Base-by-base conservation (phyloP, 495 filamentous ascomycete species). In the Diplogelasinospora grovesii region DNA sequence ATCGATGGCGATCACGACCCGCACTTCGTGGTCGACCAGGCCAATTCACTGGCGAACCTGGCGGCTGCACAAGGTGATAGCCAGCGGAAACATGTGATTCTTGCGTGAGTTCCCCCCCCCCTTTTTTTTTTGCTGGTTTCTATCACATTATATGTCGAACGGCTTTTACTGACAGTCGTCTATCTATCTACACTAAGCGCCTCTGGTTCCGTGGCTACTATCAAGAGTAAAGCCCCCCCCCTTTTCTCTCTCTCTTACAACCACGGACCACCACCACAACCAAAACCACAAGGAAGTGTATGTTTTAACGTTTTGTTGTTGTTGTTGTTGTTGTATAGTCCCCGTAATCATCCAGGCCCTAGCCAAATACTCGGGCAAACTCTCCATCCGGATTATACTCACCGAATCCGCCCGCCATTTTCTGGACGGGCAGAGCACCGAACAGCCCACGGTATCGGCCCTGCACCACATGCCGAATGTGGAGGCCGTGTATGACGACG, bases 351-450 rank as follows among this genome's bases (percentile, higher is more conserved):
- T 83, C 34, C 39, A 65, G 8, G 61, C 77, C 1, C 71, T 95
- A 5, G 64, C 70, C 36, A 43, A 56, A n/a, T 55, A 77, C 54
- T 32, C 44, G n/a, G 43, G 47, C 19, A 70, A 74, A 43, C 71
- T 94, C 27, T 82, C 82, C 21, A 83, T 95, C 56, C 83, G 85
- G 22, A 66, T 95, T 40, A 63, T 95, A 45, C 66, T 95, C 30
- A 90, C 86, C 15, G 60, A 71, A 11, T 76, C 80, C 9, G 84
- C 90, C 1, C 63, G 71, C 26, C 65, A 75, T 4, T 95, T 95
- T 57, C 75, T 95, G 11, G 41, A 34, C 11, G 82, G 76, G 26
- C 84, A 89, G 52, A 74, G 71, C 30, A 41, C 48, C 11, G 83
- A 92, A 50, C 85, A 93, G 53, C 85, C 86, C 7, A 53, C 62